Conservation (phyloP, 306 rosid species). For the Vigna radiata region DNA sequence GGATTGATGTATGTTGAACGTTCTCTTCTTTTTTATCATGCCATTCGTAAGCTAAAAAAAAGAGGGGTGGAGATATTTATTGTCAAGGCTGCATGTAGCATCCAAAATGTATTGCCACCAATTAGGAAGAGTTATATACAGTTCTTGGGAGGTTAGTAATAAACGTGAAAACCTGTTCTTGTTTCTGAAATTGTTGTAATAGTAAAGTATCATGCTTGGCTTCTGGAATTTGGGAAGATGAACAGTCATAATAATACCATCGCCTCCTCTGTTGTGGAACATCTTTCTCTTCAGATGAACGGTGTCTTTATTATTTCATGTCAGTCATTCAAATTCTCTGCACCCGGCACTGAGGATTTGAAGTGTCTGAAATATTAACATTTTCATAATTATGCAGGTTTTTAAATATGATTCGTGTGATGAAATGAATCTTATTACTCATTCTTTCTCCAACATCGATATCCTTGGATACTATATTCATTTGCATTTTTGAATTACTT, state of each 20-base stretch:
- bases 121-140: conserved; percentile 39
- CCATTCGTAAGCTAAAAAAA: conserved; percentile 37
- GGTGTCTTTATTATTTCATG: neutral
- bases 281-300: neutral
- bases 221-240: conserved; percentile 39
- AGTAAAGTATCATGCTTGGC: conserved; percentile 33
- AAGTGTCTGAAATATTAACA: neutral
- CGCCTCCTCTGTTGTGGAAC: neutral
- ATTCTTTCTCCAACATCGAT: too few species aligned
- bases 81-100: conserved; percentile 51
- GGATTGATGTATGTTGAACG: conserved; percentile 53
- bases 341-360: conserved; percentile 2
- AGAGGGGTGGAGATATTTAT: conserved; percentile 43
- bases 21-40: conserved; percentile 59
- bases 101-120: conserved; percentile 43
- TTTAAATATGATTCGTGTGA: too few species aligned
- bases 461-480: too few species aligned
- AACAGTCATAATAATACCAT: conserved; percentile 2
- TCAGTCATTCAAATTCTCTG: neutral
- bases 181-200: conserved; percentile 48
- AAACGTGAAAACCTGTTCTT: conserved; percentile 53
- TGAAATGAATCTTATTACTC: too few species aligned
- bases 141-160: conserved; percentile 46
- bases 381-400: too few species aligned
- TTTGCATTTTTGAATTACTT: too few species aligned